A percentile compares a stretch with the other conserved stretches of the same genome.
Conservation (phyloP, 2,329 filamentous ascomycete species). For the Chrysoporthe puriensis region DNA sequence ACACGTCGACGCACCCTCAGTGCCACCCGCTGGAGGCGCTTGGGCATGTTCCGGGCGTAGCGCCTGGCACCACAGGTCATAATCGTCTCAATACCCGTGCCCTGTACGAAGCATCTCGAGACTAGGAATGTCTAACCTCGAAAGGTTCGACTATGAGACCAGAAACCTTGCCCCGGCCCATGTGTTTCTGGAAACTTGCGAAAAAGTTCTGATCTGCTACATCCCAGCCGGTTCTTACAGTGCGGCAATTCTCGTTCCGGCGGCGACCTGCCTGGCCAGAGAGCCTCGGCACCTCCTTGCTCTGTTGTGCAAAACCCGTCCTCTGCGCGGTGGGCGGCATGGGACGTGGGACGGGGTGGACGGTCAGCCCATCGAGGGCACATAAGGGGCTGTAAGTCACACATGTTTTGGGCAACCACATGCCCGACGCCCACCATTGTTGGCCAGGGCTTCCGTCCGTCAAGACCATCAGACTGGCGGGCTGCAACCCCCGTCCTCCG, state of each 20-base stretch:
- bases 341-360: neutral
- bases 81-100: neutral
- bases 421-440: slow-evolving; percentile 1
- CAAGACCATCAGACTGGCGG: slow-evolving; percentile 5
- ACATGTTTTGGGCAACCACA: slow-evolving; percentile 12
- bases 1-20: neutral
- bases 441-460: slow-evolving; percentile 3
- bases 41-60: too few species aligned
- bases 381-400: slow-evolving; percentile 1
- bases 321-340: neutral
- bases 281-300: neutral
- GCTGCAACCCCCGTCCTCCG: neutral
- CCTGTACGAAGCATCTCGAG: neutral
- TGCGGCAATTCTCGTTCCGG: neutral
- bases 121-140: neutral
- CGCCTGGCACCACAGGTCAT: neutral
- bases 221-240: neutral
- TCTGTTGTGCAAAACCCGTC: neutral
- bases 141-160: too few species aligned
- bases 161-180: neutral
- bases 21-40: neutral
- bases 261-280: neutral
- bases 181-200: neutral
- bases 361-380: slow-evolving; percentile 20
- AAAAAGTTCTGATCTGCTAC: neutral